Base-by-base conservation (phyloP, 2,329 filamentous ascomycete species). In the Stachybotrys echinatus region DNA sequence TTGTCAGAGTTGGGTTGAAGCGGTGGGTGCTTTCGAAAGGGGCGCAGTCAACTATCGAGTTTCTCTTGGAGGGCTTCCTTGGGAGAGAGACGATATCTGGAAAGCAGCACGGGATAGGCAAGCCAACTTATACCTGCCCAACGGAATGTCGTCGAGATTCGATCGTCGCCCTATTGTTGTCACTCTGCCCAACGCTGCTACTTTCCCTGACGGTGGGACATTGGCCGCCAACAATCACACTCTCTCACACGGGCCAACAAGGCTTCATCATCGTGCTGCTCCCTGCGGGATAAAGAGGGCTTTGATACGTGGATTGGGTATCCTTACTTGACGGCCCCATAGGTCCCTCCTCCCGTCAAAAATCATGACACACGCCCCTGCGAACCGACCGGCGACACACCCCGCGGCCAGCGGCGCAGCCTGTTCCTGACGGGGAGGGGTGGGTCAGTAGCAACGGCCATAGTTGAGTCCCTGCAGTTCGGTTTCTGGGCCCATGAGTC, bases 81-180 rank as follows among this genome's bases (percentile, higher is more conserved):
- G 27, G 27, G 14, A 10, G 27, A 34, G 27, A 34, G 27, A 2
- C 27, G 14, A 14, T 34, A 34, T 34, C 27, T 5, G 10, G 14
- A 10, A 8, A 34, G 27, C 27, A 34, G 14, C 27, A 34, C 27
- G 60, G 64, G 64, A 64, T 58, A 61, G 52, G 55, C 55, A 59
- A 61, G 62, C 62, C 58, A 70, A 68, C 67, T 71, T 71, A 71
- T 71, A 71, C 66, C 63, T 58, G 58, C 57, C 61, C 52, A 56
- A 60, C 54, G 42, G 50, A 56, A 53, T 47, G 44, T 51, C 50
- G 51, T 54, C 38, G 54, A 51, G 55, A 51, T 57, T 61, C 53
- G 57, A 58, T 59, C 55, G 55, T 59, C 56, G 54, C 53, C 51
- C 49, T 55, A 47, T 55, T 42, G 45, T 52, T 50, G 48, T 53